These are phyloP conservation scores for Raphidocelis subcapitata DNA, from an alignment of 139 green algal genomes.

Conservation along the genomic window DNA sequence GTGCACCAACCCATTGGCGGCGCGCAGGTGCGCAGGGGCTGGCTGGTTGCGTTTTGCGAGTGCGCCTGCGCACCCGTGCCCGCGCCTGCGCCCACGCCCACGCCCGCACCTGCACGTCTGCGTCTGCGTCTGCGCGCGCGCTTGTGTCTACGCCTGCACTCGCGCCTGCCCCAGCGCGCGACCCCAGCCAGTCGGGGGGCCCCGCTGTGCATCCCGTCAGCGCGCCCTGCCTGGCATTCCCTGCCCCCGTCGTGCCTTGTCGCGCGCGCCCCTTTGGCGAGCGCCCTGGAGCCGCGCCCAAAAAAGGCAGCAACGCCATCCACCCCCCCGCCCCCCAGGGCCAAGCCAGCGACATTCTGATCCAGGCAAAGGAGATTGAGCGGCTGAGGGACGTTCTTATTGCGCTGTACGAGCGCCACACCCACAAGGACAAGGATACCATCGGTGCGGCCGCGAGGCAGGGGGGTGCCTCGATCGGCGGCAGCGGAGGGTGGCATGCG, in stretches of 20 bases:
- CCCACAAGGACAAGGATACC: constrained; percentile 45
- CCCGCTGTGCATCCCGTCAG: no score
- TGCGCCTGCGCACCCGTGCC: not conserved
- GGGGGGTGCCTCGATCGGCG: not conserved
- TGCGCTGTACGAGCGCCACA: constrained; percentile 86
- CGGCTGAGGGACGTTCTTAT: constrained; percentile 74
- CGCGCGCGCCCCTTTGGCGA: not conserved
- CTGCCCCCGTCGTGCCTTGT: no score
- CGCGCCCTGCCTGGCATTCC: no score
- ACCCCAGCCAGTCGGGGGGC: no score
- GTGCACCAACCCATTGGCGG: constrained; percentile 92
- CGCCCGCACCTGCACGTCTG: no score
- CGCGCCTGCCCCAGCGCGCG: no score
- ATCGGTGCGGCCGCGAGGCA: constrained; percentile 46
- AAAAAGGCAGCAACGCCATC: no score
- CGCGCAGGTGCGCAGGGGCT: constrained; percentile 46
- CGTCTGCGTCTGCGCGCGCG: no score
- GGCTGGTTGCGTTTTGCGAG: not conserved
- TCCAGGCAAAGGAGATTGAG: constrained; percentile 91
- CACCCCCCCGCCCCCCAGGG: constrained; percentile 51
- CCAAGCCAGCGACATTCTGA: constrained; percentile 92
- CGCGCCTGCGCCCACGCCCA: no score
- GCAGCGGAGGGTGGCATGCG: no score
- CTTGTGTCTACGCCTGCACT: no score
- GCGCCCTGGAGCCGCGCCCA: no score